Conservation (phyloP, 495 filamentous ascomycete genomes). For the Talaromyces ruber region DNA sequence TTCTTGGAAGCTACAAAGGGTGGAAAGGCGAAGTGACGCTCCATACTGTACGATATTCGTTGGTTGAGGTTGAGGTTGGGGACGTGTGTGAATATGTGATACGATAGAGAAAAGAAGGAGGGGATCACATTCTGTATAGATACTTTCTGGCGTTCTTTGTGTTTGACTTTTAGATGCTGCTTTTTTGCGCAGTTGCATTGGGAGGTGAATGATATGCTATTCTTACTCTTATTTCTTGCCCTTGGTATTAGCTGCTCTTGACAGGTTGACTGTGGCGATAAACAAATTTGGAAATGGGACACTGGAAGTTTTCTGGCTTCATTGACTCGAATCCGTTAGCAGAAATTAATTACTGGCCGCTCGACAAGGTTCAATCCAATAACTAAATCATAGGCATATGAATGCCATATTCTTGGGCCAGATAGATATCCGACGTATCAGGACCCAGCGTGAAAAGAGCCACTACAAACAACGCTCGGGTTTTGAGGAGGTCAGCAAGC, state of each 20-base stretch:
- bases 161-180: not conserved
- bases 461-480: not conserved
- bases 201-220: slow-evolving; percentile 1
- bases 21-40: slow-evolving; percentile 32
- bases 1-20: slow-evolving; percentile 84
- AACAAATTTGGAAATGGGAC: not conserved
- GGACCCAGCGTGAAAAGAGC: not conserved
- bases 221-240: not conserved
- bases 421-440: not conserved
- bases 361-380: not conserved
- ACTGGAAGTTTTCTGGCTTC: not conserved
- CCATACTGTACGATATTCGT: not conserved
- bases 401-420: not conserved
- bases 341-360: too few relatives aligned
- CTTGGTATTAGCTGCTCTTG: not conserved
- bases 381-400: not conserved
- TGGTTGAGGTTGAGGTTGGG: not conserved
- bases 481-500: not conserved
- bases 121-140: not conserved
- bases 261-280: not conserved
- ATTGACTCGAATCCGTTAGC: too few relatives aligned
- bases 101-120: not conserved
- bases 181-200: not conserved
- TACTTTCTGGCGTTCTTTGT: not conserved
- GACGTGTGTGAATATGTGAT: not conserved